Evolutionary conservation across 805 yeast species (phyloP), one percentile per base, ranked within the genome.

Genomic region (Cyberlindnera mississippiensis): DNA sequence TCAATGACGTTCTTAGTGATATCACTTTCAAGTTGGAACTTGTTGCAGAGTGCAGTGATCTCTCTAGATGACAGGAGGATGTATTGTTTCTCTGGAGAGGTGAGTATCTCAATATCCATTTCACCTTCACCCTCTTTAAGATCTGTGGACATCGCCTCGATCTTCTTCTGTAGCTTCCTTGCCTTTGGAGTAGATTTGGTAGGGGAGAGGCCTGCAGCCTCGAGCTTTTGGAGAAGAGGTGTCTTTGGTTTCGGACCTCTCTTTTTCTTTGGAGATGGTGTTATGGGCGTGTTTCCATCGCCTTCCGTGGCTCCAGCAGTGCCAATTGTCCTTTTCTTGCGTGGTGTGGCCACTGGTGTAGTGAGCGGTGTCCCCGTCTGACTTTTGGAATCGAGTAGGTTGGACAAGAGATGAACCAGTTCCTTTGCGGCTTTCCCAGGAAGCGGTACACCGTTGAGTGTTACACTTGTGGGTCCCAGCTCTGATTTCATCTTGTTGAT

Each of bases 11-110:
- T 61, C 19, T 67, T 64, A 0, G 86, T 76, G 2, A 73, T 63
- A 0, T 70, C 68, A 16, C 69, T 63, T 0, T 86, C 85, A 18
- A 84, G 64, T 55, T 78, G 77, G 55, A 83, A 83, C 48, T 73
- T 71, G 57, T 82, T 82, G 52, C 86, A 81, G 29, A 81, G 68
- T 4, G 68, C 51, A 1, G 74, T 63, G 18, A 75, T 55, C 38
- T 68, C 72, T 8, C 66, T 59, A 0, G 75, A 65, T 2, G 76
- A 65, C 3, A 69, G 56, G 35, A 62, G 62, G 15, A 48, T 47
- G 44, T 59, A 52, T 28, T 56, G 60, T 35, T 57, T 61, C 27
- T 56, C 55, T 2, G 67, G 52, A 12, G 51, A 40, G 24, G 33
- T 33, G 10, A 42, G 19, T 16, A 32, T 26, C 10, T 30, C 34